These are phyloP conservation scores for Acanthamoeba royreba DNA, from an alignment of 208 protist species.

Conservation along the genomic window DNA sequence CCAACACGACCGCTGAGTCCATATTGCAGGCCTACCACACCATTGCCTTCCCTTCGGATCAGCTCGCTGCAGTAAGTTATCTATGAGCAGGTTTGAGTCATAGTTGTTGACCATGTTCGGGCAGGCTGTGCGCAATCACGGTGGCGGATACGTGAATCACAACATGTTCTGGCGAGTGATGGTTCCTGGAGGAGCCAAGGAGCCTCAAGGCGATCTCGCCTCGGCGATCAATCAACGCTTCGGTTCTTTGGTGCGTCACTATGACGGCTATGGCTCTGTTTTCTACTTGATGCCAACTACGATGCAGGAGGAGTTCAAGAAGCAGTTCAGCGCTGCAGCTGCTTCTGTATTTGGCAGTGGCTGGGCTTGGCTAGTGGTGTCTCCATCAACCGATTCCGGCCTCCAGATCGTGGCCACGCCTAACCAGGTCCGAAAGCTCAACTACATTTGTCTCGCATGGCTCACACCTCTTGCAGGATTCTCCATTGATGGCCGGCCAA, in stretches of 20 bases:
- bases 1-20: background rate
- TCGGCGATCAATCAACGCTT: slow-evolving; percentile 82
- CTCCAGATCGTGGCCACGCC: background rate
- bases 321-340: slow-evolving; percentile 88
- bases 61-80: background rate
- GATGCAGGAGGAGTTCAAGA: slow-evolving; percentile 85
- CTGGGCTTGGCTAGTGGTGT: slow-evolving; percentile 91
- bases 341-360: slow-evolving; percentile 90
- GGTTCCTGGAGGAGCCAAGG: slow-evolving; percentile 67
- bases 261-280: no score
- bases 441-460: background rate
- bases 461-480: background rate
- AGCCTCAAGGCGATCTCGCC: slow-evolving; percentile 74
- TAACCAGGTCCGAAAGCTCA: background rate
- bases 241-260: slow-evolving; percentile 73
- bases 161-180: slow-evolving; percentile 91
- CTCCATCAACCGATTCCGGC: background rate
- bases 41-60: background rate
- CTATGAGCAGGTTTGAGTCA: background rate
- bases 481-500: slow-evolving; percentile 79
- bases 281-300: background rate
- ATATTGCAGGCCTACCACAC: background rate
- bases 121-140: slow-evolving; percentile 83
- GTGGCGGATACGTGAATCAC: slow-evolving; percentile 88
- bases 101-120: background rate